phyloP scores from a whole-genome alignment of 768 basidiomycete genomes.

The Calocera viscosa region DNA sequence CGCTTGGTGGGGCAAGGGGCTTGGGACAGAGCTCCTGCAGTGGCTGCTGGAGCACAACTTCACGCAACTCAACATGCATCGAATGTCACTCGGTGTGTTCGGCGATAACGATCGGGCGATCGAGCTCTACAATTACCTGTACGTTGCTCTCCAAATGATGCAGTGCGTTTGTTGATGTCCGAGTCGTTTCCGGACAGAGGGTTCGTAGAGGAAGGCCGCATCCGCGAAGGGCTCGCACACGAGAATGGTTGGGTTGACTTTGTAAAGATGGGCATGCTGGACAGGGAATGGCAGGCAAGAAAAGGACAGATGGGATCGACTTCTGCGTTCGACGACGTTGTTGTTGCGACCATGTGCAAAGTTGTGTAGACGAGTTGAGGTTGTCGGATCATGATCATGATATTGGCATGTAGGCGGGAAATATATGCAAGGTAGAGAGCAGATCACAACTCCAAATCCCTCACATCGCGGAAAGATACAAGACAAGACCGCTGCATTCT shows the following conservation, averaged over 20 bases:
- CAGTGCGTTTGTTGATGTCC: not conserved
- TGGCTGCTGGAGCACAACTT: constrained; percentile 36
- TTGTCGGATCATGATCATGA: no score
- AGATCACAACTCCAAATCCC: no score
- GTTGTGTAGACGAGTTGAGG: no score
- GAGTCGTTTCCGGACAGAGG: not conserved
- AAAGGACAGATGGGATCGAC: not conserved
- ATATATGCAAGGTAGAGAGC: not conserved
- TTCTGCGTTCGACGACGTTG: not conserved
- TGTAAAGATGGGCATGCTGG: not conserved
- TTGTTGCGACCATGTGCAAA: not conserved
- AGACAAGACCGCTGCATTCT: no score
- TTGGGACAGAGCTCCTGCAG: constrained; percentile 18
- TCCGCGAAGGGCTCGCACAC: not conserved
- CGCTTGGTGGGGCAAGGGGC: not conserved
- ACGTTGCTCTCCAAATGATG: not conserved
- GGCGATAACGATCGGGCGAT: constrained; percentile 33
- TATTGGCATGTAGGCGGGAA: not conserved
- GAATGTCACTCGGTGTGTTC: constrained; percentile 32
- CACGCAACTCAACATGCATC: constrained; percentile 30
- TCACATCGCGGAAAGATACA: no score
- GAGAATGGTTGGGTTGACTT: not conserved
- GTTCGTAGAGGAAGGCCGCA: not conserved
- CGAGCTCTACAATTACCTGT: constrained; percentile 34
- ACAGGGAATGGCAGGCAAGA: not conserved